phyloP scores from a whole-genome alignment of 1,284 basidiomycete genomes.

The Sparassis latifolia region DNA sequence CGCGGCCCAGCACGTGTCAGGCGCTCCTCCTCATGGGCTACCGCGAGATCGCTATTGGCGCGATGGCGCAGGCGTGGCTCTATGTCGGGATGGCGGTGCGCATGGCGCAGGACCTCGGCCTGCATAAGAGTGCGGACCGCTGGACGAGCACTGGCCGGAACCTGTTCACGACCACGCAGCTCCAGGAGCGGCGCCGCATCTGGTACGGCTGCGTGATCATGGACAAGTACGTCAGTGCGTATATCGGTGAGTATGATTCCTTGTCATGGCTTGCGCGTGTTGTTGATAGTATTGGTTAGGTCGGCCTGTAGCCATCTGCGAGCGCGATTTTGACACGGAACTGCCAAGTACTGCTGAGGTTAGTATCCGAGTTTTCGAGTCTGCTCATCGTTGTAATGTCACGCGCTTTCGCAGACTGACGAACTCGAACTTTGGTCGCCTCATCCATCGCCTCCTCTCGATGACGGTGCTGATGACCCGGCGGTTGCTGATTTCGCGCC shows the following conservation, averaged over 20 bases:
- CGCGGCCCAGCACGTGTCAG: slow-evolving; percentile 65
- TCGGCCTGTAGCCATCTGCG: slow-evolving; percentile 72
- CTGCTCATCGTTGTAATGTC: not conserved
- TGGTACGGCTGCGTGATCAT: slow-evolving; percentile 80
- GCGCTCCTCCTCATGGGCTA: slow-evolving; percentile 75
- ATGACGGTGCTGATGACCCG: slow-evolving; percentile 24
- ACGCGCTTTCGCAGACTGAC: slow-evolving; percentile 37
- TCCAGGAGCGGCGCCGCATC: slow-evolving; percentile 69
- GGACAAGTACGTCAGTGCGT: slow-evolving; percentile 77
- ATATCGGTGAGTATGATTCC: slow-evolving; percentile 49
- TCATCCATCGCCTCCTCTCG: slow-evolving; percentile 32
- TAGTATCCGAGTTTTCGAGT: slow-evolving; percentile 12
- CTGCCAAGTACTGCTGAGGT: slow-evolving; percentile 64
- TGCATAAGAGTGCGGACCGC: slow-evolving; percentile 74
- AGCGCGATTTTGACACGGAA: slow-evolving; percentile 75
- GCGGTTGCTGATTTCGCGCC: slow-evolving; percentile 23
- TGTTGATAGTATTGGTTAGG: slow-evolving; percentile 26
- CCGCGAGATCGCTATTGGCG: slow-evolving; percentile 80
- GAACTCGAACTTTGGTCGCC: slow-evolving; percentile 55
- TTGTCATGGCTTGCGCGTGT: not conserved
- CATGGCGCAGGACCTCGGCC: slow-evolving; percentile 83
- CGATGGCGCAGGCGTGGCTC: slow-evolving; percentile 83
- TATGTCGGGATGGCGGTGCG: slow-evolving; percentile 75
- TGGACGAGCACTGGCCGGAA: slow-evolving; percentile 59
- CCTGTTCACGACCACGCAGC: slow-evolving; percentile 59